phyloP scores from a whole-genome alignment of 2,329 filamentous ascomycete genomes.

The Pyrenochaeta sp. region DNA sequence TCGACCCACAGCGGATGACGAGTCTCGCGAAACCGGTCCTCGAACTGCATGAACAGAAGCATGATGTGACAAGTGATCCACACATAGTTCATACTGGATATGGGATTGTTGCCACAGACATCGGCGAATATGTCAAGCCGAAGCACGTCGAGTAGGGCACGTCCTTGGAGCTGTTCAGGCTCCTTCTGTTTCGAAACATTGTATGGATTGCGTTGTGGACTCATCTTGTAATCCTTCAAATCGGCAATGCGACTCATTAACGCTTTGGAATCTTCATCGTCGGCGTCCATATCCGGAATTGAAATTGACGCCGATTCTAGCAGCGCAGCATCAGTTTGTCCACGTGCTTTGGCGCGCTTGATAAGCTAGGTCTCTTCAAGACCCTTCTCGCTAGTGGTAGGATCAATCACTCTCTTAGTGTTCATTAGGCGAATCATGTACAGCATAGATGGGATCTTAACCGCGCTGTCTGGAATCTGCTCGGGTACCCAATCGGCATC shows the following conservation, averaged over 20 bases:
- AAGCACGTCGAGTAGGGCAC: constrained; percentile 15
- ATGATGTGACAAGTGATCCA: constrained; percentile 19
- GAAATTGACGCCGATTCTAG: constrained; percentile 17
- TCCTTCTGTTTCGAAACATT: constrained; percentile 13
- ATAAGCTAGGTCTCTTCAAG: constrained; percentile 20
- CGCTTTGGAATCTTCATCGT: constrained; percentile 4
- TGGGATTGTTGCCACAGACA: constrained; percentile 18
- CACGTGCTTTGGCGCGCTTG: constrained; percentile 18
- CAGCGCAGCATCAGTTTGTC: constrained; percentile 12
- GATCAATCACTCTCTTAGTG: constrained; percentile 11
- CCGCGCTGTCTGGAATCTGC: constrained; percentile 18
- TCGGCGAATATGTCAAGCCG: constrained; percentile 24
- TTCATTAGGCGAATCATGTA: constrained; percentile 14
- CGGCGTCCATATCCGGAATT: background rate
- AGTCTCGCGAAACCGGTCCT: constrained; percentile 14
- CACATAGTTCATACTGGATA: constrained; percentile 23
- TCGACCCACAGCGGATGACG: constrained; percentile 19
- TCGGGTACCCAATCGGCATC: constrained; percentile 25
- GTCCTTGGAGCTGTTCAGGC: constrained; percentile 8
- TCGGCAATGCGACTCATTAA: constrained; percentile 1
- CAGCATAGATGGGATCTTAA: constrained; percentile 18
- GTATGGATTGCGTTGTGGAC: constrained; percentile 14
- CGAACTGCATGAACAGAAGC: constrained; percentile 18
- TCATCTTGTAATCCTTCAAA: constrained; percentile 14
- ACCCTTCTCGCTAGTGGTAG: constrained; percentile 10